These are phyloP conservation scores for Teratosphaeria destructans DNA, from an alignment of 2,329 filamentous ascomycete species.

Conservation along the genomic window DNA sequence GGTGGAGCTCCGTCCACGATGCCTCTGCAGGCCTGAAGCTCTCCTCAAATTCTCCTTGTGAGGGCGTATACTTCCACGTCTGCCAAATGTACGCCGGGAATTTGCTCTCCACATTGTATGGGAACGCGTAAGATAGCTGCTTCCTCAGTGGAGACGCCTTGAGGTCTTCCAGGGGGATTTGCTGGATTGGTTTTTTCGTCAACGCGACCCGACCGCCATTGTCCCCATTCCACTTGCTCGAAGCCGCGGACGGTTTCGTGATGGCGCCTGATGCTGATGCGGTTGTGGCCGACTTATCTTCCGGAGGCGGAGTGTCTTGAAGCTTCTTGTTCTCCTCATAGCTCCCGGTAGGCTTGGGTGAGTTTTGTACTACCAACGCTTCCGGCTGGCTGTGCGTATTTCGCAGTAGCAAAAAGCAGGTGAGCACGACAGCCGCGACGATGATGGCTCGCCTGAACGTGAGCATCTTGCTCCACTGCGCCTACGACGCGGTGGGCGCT, in stretches of 20 bases:
- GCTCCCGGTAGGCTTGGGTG: slow-evolving; percentile 27
- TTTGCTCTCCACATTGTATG: slow-evolving; percentile 77
- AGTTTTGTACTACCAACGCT: slow-evolving; percentile 18
- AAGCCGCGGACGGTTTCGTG: slow-evolving; percentile 19
- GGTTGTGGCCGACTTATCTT: slow-evolving; percentile 7
- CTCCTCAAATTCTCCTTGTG: slow-evolving; percentile 62
- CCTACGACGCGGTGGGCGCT: not conserved
- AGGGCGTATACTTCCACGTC: slow-evolving; percentile 86
- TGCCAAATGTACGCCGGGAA: slow-evolving; percentile 99
- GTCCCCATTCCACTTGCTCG: slow-evolving; percentile 15
- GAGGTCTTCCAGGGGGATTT: slow-evolving; percentile 59
- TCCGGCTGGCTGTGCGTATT: slow-evolving; percentile 39
- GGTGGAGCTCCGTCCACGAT: slow-evolving; percentile 79
- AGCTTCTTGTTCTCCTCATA: slow-evolving; percentile 27
- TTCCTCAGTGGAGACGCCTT: slow-evolving; percentile 64
- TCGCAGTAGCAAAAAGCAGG: slow-evolving; percentile 59
- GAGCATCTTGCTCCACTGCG: slow-evolving; percentile 47
- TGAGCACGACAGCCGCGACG: slow-evolving; percentile 58
- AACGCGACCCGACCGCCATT: slow-evolving; percentile 18
- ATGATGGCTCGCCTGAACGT: slow-evolving; percentile 67
- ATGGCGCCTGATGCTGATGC: not conserved
- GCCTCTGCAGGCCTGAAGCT: slow-evolving; percentile 73
- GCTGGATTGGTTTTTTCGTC: slow-evolving; percentile 37
- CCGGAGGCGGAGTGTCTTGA: slow-evolving; percentile 12
- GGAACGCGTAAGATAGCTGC: slow-evolving; percentile 82